Percentiles rank a stretch among this genome's conserved stretches.
Conservation (phyloP, 2,329 filamentous ascomycete species). For the Ophiostoma pallidulum region DNA sequence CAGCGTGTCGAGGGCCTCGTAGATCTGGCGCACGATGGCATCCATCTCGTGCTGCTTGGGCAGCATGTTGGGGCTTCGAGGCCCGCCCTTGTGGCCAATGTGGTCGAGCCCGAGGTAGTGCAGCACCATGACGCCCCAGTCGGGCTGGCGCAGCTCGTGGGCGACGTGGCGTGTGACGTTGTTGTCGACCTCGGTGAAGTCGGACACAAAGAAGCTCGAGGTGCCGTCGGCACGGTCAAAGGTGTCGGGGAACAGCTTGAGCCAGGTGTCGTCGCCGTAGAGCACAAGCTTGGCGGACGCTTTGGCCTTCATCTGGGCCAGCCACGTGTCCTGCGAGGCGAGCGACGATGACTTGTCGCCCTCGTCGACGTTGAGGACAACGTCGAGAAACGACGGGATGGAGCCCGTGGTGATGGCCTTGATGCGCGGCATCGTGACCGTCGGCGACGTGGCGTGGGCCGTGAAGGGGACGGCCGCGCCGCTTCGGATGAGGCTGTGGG, state of each 20-base stretch:
- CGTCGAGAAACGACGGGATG: slow-evolving; percentile 94
- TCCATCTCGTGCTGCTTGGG: slow-evolving; percentile 83
- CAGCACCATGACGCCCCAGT: slow-evolving; percentile 90
- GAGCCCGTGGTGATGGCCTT: slow-evolving; percentile 97
- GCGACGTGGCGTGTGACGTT: slow-evolving; percentile 91
- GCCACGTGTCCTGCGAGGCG: slow-evolving; percentile 86
- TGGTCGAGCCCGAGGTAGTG: slow-evolving; percentile 96
- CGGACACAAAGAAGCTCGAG: slow-evolving; percentile 95
- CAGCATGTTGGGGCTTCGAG: slow-evolving; percentile 74
- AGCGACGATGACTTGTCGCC: slow-evolving; percentile 84
- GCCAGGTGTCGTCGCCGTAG: slow-evolving; percentile 97
- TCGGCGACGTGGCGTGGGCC: slow-evolving; percentile 90
- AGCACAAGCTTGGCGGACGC: slow-evolving; percentile 69
- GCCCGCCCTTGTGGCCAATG: slow-evolving; percentile 93
- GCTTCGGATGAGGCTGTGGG: slow-evolving; percentile 67
- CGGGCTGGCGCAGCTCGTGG: slow-evolving; percentile 60
- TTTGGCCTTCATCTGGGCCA: slow-evolving; percentile 79
- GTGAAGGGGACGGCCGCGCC: slow-evolving; percentile 87
- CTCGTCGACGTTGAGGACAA: slow-evolving; percentile 94
- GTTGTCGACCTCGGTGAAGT: slow-evolving; percentile 95
- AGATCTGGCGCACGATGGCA: slow-evolving; percentile 48
- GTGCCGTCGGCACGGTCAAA: slow-evolving; percentile 88
- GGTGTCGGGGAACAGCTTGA: slow-evolving; percentile 85
- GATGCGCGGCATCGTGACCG: slow-evolving; percentile 94
- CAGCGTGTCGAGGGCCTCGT: slow-evolving; percentile 60